These are phyloP conservation scores for Arctostaphylos glauca DNA, from an alignment of 148 eudicot genomes.

Conservation along the genomic window DNA sequence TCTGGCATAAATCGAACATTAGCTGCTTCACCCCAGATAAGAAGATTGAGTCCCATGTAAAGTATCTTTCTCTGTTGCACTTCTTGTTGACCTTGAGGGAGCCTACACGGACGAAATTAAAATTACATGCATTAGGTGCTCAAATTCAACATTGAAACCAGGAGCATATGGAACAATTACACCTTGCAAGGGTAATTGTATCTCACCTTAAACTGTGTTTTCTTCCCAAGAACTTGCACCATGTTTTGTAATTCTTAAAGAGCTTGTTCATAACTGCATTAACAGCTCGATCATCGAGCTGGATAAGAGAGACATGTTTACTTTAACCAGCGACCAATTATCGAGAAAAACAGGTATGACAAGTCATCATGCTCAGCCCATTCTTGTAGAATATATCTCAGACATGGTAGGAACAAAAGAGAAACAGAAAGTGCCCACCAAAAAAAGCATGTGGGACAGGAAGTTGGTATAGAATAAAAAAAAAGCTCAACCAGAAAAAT, in stretches of 20 bases:
- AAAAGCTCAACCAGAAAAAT: not conserved
- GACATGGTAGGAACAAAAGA: not conserved
- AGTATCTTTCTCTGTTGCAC: conserved; percentile 57
- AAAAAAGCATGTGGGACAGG: not conserved
- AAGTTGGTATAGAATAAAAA: not conserved
- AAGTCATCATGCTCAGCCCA: not conserved
- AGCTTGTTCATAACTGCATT: conserved; percentile 57
- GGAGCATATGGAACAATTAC: not conserved
- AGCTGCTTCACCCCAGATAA: conserved; percentile 72
- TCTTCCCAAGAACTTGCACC: conserved; percentile 64
- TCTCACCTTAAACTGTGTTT: conserved; percentile 59
- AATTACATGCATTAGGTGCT: not conserved
- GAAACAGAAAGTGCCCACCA: not conserved
- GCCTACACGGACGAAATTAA: conserved; percentile 24
- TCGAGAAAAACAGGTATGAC: not conserved
- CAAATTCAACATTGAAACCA: not conserved
- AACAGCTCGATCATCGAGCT: conserved; percentile 50
- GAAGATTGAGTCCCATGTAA: conserved; percentile 59
- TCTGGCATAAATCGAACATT: conserved; percentile 69
- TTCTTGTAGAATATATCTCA: not conserved
- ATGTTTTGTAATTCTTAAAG: conserved; percentile 57
- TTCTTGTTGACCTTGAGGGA: conserved; percentile 58
- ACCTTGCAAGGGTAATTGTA: not conserved
- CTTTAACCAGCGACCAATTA: not conserved
- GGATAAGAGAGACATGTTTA: conserved; percentile 3